Percentiles rank a stretch among this genome's conserved stretches.
Conservation (phyloP, 805 yeast genomes). For the Wickerhamia fluorescens region DNA sequence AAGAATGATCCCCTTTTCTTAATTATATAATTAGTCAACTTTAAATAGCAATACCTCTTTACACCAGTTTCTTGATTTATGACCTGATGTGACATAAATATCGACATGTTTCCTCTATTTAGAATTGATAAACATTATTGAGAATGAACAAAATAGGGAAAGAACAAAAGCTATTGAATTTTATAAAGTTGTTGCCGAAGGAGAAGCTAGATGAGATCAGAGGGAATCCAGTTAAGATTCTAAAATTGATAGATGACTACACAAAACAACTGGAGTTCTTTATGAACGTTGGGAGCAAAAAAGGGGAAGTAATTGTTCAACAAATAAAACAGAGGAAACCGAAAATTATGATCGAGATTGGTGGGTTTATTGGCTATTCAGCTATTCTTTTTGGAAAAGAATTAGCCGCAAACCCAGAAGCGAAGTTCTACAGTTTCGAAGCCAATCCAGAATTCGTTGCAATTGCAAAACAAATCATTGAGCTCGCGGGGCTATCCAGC, state of each 20-base stretch:
- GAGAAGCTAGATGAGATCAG: constrained; percentile 15
- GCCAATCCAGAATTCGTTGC: constrained; percentile 22
- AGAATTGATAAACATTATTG: no score
- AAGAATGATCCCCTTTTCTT: no score
- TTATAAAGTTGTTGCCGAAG: constrained; percentile 17
- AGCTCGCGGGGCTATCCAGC: constrained; percentile 26
- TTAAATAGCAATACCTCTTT: no score
- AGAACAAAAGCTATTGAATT: constrained; percentile 19
- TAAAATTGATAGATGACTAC: constrained; percentile 24
- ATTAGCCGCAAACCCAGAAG: constrained; percentile 14
- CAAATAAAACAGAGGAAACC: constrained; percentile 17
- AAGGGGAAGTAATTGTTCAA: constrained; percentile 21
- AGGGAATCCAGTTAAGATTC: constrained; percentile 26
- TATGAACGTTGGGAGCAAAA: constrained; percentile 27
- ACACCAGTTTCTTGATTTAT: no score
- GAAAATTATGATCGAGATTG: constrained; percentile 23
- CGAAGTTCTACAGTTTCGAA: constrained; percentile 30
- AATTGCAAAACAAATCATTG: constrained; percentile 20
- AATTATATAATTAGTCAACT: no score
- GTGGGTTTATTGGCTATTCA: constrained; percentile 30
- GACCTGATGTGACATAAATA: no score
- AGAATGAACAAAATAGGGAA: no score
- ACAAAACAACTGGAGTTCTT: constrained; percentile 9
- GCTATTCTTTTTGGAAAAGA: constrained; percentile 28
- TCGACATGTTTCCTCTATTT: no score